Evolutionary conservation across 441 rosid species (phyloP).

Genomic region (Syzygium malaccense): DNA sequence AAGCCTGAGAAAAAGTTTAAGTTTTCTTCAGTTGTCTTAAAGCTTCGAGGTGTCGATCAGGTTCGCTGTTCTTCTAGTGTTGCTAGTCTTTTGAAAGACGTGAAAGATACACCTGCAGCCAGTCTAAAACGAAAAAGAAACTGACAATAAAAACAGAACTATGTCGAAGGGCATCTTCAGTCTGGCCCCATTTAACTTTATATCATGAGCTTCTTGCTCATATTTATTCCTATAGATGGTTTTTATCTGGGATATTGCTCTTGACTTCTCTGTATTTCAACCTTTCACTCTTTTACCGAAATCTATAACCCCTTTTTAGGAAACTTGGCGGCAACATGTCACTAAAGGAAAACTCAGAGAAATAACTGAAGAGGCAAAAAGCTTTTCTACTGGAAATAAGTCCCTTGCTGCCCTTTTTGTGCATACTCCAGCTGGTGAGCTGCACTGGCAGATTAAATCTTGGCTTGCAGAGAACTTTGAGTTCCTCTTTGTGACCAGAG

Average conservation of each 20-base stretch:
- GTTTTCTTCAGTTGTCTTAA: slow-evolving; percentile 85
- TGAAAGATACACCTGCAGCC: background rate
- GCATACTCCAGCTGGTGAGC: slow-evolving; percentile 92
- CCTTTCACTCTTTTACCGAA: background rate
- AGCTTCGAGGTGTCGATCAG: slow-evolving; percentile 96
- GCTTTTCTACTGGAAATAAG: slow-evolving; percentile 86
- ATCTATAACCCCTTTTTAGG: slow-evolving; percentile 29
- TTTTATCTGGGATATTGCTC: background rate
- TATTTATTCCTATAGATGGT: background rate
- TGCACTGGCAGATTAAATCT: slow-evolving; percentile 78
- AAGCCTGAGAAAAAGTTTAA: slow-evolving; percentile 91
- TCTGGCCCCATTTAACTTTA: no score
- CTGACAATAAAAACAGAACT: no score
- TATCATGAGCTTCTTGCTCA: no score
- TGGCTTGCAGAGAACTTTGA: slow-evolving; percentile 95
- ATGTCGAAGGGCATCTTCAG: no score
- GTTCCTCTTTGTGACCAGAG: slow-evolving; percentile 75
- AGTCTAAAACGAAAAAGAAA: no score
- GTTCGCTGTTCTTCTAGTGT: slow-evolving; percentile 18
- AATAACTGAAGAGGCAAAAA: slow-evolving; percentile 95
- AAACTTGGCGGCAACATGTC: slow-evolving; percentile 76
- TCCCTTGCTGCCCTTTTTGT: slow-evolving; percentile 91
- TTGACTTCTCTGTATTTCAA: background rate
- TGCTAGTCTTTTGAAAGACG: background rate
- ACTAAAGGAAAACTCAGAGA: slow-evolving; percentile 95